Base-by-base conservation (phyloP, 2,329 filamentous ascomycete genomes). In the Volutella citrinella region DNA sequence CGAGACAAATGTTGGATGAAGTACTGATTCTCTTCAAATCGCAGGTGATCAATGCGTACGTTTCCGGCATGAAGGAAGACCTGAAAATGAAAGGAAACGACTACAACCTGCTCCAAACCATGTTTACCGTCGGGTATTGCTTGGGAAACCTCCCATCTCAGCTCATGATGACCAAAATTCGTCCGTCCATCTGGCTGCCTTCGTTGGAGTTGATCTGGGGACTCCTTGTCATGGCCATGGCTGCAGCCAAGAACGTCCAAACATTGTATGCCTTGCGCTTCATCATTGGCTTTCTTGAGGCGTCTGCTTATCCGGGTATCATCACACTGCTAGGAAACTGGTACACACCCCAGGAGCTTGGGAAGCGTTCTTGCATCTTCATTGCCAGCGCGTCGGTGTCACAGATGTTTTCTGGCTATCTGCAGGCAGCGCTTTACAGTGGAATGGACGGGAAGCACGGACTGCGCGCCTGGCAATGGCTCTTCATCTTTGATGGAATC, bases 111-210 rank as follows among this genome's bases (percentile, higher is more conserved):
- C 47, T 63, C 30, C 49, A 50, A 30, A 69, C 74, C 3, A 68
- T 66, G 26, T 81, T 74, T 66, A 78, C 71, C 0, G 63, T 74
- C 2, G 77, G 78, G 17, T 81, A 81, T 43, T 69, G 77, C 2
- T 59, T 80, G 56, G 59, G 61, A 4, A 56, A 64, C 33, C 49
- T 57, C 19, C 57, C 61, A 1, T 59, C 55, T 8, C 63, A 60
- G 30, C 46, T 65, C 23, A 57, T 65, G 43, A 53, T 60, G 45
- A 64, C 56, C 9, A 56, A 57, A 28, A 47, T 65, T 13, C 57
- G 58, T 0, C 60, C 61, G 4, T 60, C 57, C 2, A 51, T 64
- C 17, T 64, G 57, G 57, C 54, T 66, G 3, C 62, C 64, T 0
- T 49, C 52, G 2, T 56, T 59, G 10, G 63, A 65, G 21, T 37